Evolutionary conservation across 2,329 filamentous ascomycete genomes (phyloP).

Genomic region (Sporothrix pseudoabietina): DNA sequence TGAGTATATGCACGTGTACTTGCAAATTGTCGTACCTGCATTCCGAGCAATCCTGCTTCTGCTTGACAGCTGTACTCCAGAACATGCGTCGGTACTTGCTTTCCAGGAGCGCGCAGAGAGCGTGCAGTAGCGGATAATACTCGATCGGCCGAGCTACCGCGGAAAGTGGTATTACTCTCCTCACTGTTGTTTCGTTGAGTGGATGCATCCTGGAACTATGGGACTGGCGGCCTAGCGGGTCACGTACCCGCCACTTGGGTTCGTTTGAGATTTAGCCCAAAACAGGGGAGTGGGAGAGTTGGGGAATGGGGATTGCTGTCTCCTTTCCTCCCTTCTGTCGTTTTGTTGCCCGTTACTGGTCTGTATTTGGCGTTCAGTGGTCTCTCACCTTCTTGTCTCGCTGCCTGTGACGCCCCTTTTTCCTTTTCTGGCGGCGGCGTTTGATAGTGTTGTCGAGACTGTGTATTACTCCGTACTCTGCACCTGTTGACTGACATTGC

Average conservation of each 20-base stretch:
- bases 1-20: not conserved
- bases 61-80: constrained; percentile 12
- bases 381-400: not conserved
- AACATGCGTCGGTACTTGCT: constrained; percentile 19
- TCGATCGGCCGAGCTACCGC: constrained; percentile 22
- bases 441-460: not conserved
- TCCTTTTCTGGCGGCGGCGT: not conserved
- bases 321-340: constrained; percentile 19
- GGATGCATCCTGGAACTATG: constrained; percentile 14
- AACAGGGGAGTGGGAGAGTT: constrained; percentile 27
- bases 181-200: not conserved
- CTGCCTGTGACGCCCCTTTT: not conserved
- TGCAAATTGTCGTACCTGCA: not conserved
- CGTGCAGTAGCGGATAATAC: constrained; percentile 23
- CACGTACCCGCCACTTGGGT: constrained; percentile 30
- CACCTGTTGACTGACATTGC: no score
- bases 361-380: constrained; percentile 1
- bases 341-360: constrained; percentile 16
- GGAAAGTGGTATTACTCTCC: constrained; percentile 15
- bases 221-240: constrained; percentile 28
- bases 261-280: constrained; percentile 30
- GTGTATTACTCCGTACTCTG: no score
- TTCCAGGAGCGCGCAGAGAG: constrained; percentile 23
- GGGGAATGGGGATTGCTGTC: constrained; percentile 31
- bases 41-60: constrained; percentile 7